Conservation (phyloP, 2,329 filamentous ascomycete genomes). For the Colletotrichum euphorbiae region DNA sequence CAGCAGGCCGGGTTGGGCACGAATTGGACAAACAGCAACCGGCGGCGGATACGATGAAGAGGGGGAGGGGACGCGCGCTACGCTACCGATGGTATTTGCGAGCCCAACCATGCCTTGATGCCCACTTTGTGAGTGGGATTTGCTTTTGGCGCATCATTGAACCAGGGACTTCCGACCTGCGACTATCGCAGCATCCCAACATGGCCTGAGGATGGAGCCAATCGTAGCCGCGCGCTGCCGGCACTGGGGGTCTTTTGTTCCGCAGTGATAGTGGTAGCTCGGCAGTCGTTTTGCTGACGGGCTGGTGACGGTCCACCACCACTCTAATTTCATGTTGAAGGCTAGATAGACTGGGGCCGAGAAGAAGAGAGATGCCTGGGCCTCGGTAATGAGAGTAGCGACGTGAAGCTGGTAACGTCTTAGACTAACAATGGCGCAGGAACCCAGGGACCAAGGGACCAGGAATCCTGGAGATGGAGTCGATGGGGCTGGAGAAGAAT, state of each 20-base stretch:
- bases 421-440: conserved; percentile 24
- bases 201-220: conserved; percentile 12
- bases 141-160: conserved; percentile 36
- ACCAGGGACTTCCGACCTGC: conserved; percentile 9
- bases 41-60: conserved; percentile 34
- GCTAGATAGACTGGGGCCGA: not conserved
- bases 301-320: conserved; percentile 12
- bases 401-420: conserved; percentile 32
- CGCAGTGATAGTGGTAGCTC: conserved; percentile 6
- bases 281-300: conserved; percentile 11
- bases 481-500: conserved; percentile 26
- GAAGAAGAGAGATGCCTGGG: not conserved
- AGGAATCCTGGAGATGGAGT: conserved; percentile 19
- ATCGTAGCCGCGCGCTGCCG: conserved; percentile 8
- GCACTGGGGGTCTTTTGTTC: not conserved
- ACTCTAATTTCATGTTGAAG: not conserved
- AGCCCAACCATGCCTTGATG: conserved; percentile 43
- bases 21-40: conserved; percentile 39
- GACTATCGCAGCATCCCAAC: not conserved
- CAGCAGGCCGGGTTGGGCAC: conserved; percentile 41
- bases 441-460: conserved; percentile 18
- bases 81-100: conserved; percentile 34
- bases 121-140: conserved; percentile 36
- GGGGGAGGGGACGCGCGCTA: conserved; percentile 37
- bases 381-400: conserved; percentile 6